Evolutionary conservation across 106 monocot species (phyloP).

Genomic region (Dioscorea dumetorum): DNA sequence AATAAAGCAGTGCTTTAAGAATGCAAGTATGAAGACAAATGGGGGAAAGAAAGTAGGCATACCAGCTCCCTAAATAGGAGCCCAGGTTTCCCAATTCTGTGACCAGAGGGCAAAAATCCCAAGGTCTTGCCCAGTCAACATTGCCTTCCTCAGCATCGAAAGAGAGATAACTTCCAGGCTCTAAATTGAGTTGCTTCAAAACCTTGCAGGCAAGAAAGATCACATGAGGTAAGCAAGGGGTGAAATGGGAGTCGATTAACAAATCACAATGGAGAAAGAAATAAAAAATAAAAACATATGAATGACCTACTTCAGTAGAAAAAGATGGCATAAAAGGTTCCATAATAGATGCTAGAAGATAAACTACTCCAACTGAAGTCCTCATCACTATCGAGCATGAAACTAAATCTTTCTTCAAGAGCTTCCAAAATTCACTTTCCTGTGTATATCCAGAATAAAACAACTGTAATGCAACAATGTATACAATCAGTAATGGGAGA

Average conservation of each 20-base stretch:
- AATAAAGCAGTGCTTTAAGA: not conserved
- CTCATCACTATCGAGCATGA: conserved; percentile 82
- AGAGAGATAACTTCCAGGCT: conserved; percentile 37
- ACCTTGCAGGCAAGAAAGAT: conserved; percentile 37
- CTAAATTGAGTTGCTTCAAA: conserved; percentile 72
- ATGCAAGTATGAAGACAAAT: not conserved
- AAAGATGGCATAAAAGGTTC: conserved; percentile 99
- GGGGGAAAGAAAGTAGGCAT: conserved; percentile 1
- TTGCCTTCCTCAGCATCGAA: conserved; percentile 66
- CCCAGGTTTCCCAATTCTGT: conserved; percentile 78
- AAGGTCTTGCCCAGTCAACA: conserved; percentile 50
- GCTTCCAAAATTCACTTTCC: conserved; percentile 97
- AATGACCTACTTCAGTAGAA: conserved; percentile 55
- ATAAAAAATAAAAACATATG: not conserved
- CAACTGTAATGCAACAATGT: no score
- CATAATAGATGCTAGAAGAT: conserved; percentile 80
- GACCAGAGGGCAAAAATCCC: conserved; percentile 80
- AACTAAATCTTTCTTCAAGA: conserved; percentile 74
- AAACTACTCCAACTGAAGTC: conserved; percentile 86
- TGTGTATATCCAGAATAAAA: conserved; percentile 10
- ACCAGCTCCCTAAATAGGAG: conserved; percentile 94
- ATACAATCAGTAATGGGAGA: no score
- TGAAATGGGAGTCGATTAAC: not conserved
- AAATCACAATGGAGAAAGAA: not conserved
- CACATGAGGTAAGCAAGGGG: conserved; percentile 5